phyloP scores from a whole-genome alignment of 768 basidiomycete genomes.

The Panellus pusillus region DNA sequence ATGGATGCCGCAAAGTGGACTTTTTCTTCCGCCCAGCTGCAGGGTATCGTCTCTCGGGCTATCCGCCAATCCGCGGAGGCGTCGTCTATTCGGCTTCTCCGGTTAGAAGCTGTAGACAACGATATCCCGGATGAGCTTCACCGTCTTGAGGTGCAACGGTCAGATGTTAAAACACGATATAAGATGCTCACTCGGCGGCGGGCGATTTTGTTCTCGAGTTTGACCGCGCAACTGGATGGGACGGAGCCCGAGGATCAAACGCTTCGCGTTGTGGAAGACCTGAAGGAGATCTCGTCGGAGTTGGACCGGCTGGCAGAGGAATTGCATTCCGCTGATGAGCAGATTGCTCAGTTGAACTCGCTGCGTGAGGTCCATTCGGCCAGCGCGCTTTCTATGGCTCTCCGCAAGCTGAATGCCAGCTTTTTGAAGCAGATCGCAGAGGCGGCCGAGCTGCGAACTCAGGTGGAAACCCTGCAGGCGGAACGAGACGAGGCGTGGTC shows the following conservation, averaged over 20 bases:
- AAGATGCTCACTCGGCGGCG: constrained; percentile 57
- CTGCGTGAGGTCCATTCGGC: constrained; percentile 66
- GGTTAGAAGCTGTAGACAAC: constrained; percentile 58
- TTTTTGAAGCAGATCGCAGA: constrained; percentile 66
- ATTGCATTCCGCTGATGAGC: constrained; percentile 61
- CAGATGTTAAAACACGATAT: constrained; percentile 65
- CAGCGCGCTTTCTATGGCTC: constrained; percentile 78
- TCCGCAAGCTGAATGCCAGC: constrained; percentile 75
- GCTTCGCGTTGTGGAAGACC: constrained; percentile 54
- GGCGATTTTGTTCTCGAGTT: constrained; percentile 47
- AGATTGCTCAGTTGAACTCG: constrained; percentile 62
- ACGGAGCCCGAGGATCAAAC: constrained; percentile 38
- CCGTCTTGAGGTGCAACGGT: constrained; percentile 54
- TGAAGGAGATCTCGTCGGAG: constrained; percentile 51
- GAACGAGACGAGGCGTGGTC: constrained; percentile 80
- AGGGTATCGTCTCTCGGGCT: constrained; percentile 71
- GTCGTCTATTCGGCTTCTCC: constrained; percentile 68
- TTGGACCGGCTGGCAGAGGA: constrained; percentile 69
- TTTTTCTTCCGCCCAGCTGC: constrained; percentile 70
- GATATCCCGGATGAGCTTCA: constrained; percentile 67
- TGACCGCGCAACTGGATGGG: constrained; percentile 45
- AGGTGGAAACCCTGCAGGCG: constrained; percentile 53
- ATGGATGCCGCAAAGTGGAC: constrained; percentile 88
- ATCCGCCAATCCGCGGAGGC: constrained; percentile 72
- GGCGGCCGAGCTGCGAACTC: constrained; percentile 52